Conservation (phyloP, 495 filamentous ascomycete species). For the Penicillium taxi region DNA sequence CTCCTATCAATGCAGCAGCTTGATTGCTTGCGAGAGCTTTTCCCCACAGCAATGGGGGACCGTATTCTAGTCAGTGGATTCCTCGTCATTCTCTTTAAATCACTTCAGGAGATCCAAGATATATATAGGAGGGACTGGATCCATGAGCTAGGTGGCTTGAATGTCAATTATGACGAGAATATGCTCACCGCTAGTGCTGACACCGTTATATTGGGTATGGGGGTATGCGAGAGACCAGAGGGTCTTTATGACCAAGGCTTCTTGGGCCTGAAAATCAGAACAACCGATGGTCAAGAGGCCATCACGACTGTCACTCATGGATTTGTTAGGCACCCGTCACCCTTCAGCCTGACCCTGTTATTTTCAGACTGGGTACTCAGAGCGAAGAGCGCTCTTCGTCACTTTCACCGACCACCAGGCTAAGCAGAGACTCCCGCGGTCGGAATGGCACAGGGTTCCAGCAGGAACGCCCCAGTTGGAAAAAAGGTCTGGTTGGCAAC, state of each 20-base stretch:
- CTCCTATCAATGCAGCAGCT: conserved; percentile 1
- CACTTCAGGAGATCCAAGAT: background rate
- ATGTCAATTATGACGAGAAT: background rate
- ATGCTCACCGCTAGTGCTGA: background rate
- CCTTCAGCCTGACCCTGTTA: background rate
- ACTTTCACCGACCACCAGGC: conserved; percentile 2
- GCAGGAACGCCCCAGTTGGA: conserved; percentile 6
- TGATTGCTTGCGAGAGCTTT: conserved; percentile 6
- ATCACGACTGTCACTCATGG: conserved; percentile 11
- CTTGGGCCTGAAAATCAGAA: conserved; percentile 5
- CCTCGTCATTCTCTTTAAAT: conserved; percentile 3
- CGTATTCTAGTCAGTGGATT: conserved; percentile 3
- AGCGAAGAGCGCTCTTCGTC: conserved; percentile 1
- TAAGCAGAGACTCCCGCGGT: background rate
- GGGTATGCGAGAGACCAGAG: conserved; percentile 1
- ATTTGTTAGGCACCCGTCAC: conserved; percentile 1
- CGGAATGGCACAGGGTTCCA: background rate
- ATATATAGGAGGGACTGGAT: conserved; percentile 4
- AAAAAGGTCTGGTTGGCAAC: conserved; percentile 8
- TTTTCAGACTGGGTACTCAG: background rate
- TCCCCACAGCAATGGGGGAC: conserved; percentile 4
- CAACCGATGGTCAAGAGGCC: conserved; percentile 3
- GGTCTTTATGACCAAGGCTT: conserved; percentile 1
- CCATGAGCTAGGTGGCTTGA: conserved; percentile 4
- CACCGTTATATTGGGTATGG: conserved; percentile 2